phyloP scores from a whole-genome alignment of 2,329 filamentous ascomycete species.

The Stachybotrys elegans region DNA sequence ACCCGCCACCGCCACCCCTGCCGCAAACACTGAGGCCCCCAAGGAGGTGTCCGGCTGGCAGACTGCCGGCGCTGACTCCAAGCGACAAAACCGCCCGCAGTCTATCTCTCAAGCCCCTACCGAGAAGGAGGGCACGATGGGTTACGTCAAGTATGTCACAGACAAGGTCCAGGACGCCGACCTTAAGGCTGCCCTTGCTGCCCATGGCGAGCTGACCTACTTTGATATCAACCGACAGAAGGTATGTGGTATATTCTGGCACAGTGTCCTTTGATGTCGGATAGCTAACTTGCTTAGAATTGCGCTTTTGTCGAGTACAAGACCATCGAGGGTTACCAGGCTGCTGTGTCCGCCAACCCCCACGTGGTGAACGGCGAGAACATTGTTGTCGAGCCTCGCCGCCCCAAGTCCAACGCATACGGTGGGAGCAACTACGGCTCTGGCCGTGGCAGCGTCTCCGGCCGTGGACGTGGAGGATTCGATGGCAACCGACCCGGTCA shows the following conservation, averaged over 20 bases:
- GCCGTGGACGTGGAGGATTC: conserved; percentile 62
- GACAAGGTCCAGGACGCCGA: conserved; percentile 77
- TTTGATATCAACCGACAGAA: conserved; percentile 80
- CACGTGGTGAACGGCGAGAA: conserved; percentile 78
- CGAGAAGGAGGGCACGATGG: conserved; percentile 73
- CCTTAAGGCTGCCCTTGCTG: conserved; percentile 64
- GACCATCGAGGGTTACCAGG: conserved; percentile 72
- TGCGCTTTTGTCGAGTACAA: conserved; percentile 96
- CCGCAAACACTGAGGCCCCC: conserved; percentile 20
- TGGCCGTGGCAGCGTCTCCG: conserved; percentile 54
- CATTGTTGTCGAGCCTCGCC: conserved; percentile 84
- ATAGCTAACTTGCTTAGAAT: conserved; percentile 54
- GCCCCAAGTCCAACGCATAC: conserved; percentile 66
- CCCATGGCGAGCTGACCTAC: conserved; percentile 65
- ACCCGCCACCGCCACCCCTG: conserved; percentile 27
- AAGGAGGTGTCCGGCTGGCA: conserved; percentile 69
- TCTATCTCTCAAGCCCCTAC: conserved; percentile 52
- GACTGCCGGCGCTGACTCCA: conserved; percentile 76
- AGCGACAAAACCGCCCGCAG: conserved; percentile 74
- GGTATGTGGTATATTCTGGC: conserved; percentile 49
- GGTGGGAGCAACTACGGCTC: conserved; percentile 63
- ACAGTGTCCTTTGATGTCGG: background rate
- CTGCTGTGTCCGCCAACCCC: conserved; percentile 78
- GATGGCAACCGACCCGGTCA: conserved; percentile 59
- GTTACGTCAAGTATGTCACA: conserved; percentile 93